Evolutionary conservation across 2,329 filamentous ascomycete genomes (phyloP).

Genomic region (Cordyceps cateniannulata): DNA sequence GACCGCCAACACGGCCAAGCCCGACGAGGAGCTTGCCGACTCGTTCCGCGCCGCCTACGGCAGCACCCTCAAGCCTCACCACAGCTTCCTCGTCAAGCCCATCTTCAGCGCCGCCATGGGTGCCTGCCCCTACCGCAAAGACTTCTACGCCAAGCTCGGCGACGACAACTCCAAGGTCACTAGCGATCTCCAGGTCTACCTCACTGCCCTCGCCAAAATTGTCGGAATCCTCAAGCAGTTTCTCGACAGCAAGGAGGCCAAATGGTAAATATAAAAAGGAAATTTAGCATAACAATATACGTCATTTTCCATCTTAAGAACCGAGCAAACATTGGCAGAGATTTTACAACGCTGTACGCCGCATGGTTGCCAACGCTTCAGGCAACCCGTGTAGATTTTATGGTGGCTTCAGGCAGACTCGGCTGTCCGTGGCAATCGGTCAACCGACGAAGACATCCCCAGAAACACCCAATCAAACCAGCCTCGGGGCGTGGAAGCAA

Average conservation of each 20-base stretch:
- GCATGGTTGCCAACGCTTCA: not conserved
- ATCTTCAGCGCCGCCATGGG: slow-evolving; percentile 91
- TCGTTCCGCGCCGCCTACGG: slow-evolving; percentile 86
- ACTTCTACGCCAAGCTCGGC: slow-evolving; percentile 87
- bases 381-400: not conserved
- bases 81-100: slow-evolving; percentile 83
- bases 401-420: not conserved
- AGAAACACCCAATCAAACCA: not conserved
- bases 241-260: slow-evolving; percentile 48
- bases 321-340: no score
- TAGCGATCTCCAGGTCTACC: slow-evolving; percentile 61
- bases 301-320: not conserved
- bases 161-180: slow-evolving; percentile 56
- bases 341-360: not conserved
- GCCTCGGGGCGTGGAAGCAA: not conserved
- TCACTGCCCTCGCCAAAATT: slow-evolving; percentile 69
- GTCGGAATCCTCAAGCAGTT: slow-evolving; percentile 67
- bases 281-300: slow-evolving; percentile 8
- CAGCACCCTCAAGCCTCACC: slow-evolving; percentile 83
- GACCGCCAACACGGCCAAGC: slow-evolving; percentile 64
- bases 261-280: slow-evolving; percentile 38
- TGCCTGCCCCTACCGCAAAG: slow-evolving; percentile 85
- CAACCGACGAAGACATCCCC: not conserved
- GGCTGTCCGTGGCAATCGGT: no score
- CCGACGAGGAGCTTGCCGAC: slow-evolving; percentile 67